phyloP scores from a whole-genome alignment of 768 basidiomycete species.

The Phlebiopsis gigantea region DNA sequence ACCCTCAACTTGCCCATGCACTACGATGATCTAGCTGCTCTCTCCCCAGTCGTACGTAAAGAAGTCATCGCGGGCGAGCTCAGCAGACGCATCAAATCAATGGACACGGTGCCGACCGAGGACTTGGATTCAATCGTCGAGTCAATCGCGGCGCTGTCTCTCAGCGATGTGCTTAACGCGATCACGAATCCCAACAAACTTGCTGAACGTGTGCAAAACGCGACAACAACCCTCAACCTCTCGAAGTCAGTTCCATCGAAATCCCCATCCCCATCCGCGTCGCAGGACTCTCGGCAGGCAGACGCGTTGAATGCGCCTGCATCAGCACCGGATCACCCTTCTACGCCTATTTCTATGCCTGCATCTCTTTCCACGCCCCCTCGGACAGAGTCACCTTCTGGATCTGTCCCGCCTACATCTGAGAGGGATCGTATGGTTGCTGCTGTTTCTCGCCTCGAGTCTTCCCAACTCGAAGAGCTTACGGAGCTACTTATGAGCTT shows the following conservation, averaged over 20 bases:
- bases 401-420: constrained; percentile 53
- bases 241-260: constrained; percentile 40
- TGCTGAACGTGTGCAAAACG: constrained; percentile 51
- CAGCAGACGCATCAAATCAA: constrained; percentile 61
- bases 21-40: constrained; percentile 76
- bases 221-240: constrained; percentile 21
- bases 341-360: constrained; percentile 76
- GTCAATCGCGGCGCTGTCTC: constrained; percentile 60
- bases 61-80: constrained; percentile 83
- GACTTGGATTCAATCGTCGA: constrained; percentile 68
- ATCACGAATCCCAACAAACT: constrained; percentile 69
- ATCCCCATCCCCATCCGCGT: constrained; percentile 50
- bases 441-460: constrained; percentile 63
- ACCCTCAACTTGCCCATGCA: constrained; percentile 79
- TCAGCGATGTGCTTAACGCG: constrained; percentile 71
- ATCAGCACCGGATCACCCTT: constrained; percentile 86
- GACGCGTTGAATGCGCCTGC: constrained; percentile 70
- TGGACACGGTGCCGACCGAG: constrained; percentile 44
- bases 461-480: constrained; percentile 53
- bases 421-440: constrained; percentile 72
- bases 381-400: constrained; percentile 74
- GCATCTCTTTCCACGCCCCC: constrained; percentile 77
- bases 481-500: constrained; percentile 81
- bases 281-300: constrained; percentile 68
- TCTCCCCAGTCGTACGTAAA: constrained; percentile 85